These are phyloP conservation scores for Talaromyces sp. DNA, from an alignment of 2,329 filamentous ascomycete species.

Conservation along the genomic window DNA sequence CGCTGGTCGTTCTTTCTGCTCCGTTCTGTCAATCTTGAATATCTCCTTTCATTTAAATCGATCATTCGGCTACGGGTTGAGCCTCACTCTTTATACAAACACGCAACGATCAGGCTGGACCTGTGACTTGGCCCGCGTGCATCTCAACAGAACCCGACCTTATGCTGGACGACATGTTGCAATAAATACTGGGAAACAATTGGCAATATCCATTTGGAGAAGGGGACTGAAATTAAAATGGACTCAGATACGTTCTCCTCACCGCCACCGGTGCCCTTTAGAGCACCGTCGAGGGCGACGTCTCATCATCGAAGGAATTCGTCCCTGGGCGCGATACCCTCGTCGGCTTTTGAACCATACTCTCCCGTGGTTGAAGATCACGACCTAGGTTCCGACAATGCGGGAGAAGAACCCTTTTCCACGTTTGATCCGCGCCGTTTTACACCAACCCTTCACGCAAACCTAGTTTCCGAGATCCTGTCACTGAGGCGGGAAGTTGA, in stretches of 20 bases:
- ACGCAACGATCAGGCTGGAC: conserved; percentile 14
- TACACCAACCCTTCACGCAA: conserved; percentile 91
- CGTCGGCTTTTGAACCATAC: conserved; percentile 52
- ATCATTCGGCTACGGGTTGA: conserved; percentile 3
- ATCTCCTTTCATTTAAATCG: neutral
- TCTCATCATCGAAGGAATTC: conserved; percentile 65
- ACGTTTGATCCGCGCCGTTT: conserved; percentile 87
- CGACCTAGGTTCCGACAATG: conserved; percentile 35
- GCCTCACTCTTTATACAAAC: neutral
- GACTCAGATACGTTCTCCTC: conserved; percentile 49
- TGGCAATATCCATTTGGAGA: neutral
- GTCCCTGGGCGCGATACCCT: conserved; percentile 59
- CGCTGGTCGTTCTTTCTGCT: conserved; percentile 10
- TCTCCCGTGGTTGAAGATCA: conserved; percentile 39
- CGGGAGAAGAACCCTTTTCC: conserved; percentile 59
- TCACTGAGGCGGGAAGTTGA: conserved; percentile 84
- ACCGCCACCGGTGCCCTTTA: conserved; percentile 68
- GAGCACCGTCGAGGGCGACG: conserved; percentile 54
- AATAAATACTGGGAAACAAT: neutral
- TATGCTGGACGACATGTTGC: conserved; percentile 12
- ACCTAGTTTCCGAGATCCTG: conserved; percentile 89
- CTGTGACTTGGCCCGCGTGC: neutral
- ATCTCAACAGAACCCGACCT: neutral
- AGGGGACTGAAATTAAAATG: neutral
- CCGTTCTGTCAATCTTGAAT: conserved; percentile 1